These are phyloP conservation scores for Eucalyptus cloeziana DNA, from an alignment of 345 rosid species.

Conservation along the genomic window DNA sequence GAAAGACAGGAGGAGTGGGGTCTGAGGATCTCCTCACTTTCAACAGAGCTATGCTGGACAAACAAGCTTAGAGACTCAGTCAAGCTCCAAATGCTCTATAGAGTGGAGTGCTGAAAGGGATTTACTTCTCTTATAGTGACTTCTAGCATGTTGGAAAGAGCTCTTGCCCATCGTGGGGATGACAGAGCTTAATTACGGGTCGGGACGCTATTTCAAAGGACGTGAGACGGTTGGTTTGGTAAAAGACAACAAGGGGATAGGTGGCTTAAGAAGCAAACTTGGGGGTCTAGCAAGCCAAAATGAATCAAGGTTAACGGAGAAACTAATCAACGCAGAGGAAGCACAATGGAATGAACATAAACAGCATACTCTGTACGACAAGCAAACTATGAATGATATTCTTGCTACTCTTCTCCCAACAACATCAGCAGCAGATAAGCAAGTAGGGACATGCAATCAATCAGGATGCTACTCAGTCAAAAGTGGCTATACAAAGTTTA, in stretches of 20 bases:
- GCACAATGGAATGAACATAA: background rate
- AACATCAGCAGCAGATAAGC: background rate
- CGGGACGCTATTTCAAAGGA: background rate
- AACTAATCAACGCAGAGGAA: background rate
- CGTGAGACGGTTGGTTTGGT: background rate
- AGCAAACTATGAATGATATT: background rate
- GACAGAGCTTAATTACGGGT: background rate
- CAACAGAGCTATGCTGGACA: background rate
- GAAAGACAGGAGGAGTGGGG: background rate
- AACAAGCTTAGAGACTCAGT: background rate
- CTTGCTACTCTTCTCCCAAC: background rate
- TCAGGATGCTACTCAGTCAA: background rate
- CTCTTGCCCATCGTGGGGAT: background rate
- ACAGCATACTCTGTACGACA: background rate
- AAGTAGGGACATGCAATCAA: background rate
- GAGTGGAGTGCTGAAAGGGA: background rate
- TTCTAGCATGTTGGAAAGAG: background rate
- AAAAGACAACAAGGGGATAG: background rate
- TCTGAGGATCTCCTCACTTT: background rate
- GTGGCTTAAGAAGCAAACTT: background rate
- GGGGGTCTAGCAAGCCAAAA: background rate
- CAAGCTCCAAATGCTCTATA: background rate
- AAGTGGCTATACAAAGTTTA: background rate
- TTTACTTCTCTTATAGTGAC: background rate
- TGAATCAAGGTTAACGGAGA: background rate